Base-by-base conservation (phyloP, 2,329 filamentous ascomycete species). In the Ceratocystis eucalypticola region DNA sequence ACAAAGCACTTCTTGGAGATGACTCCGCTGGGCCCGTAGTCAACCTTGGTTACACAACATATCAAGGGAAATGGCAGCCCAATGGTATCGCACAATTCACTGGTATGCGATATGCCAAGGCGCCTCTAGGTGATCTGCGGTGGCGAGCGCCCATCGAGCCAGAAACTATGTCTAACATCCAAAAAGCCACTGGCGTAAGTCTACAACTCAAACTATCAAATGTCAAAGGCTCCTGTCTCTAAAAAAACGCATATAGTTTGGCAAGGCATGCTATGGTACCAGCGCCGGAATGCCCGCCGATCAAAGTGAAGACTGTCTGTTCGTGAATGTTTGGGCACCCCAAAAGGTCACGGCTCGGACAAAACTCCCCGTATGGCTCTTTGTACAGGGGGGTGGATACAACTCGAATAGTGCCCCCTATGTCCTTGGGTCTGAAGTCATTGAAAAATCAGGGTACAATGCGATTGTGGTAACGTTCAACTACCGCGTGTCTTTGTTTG, bases 271-370 rank as follows among this genome's bases (percentile, higher is more conserved):
- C 59, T 64, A 65, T 33, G 68, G 62, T 4, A 68, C 65, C 5
- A 63, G 48, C 7, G 30, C 65, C 20, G 48, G 62, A 15, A 5
- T 59, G 37, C 25, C 25, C 12, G 68, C 69, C 1, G 70, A 72
- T 3, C 76, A 75, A 66, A 74, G 74, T 17, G 80, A 82, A 67
- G 80, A 82, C 70, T 82, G 80, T 61, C 72, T 82, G 50, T 76
- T 76, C 46, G 72, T 78, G 59, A 81, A 82, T 65, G 75, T 81
- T 67, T 82, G 78, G 77, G 76, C 76, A 0, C 79, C 79, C 0
- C 73, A 75, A 50, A 71, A 70, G 17, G 70, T 71, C 41, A 71
- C 70, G 1, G 65, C 67, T 0, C 53, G 67, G 3, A 71, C 70
- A 8, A 76, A 74, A 62, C 74, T 76, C 6, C 76, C 75, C 1